phyloP scores from a whole-genome alignment of 192 early-diverging fungal genomes.

The Entomortierella beljakovae region DNA sequence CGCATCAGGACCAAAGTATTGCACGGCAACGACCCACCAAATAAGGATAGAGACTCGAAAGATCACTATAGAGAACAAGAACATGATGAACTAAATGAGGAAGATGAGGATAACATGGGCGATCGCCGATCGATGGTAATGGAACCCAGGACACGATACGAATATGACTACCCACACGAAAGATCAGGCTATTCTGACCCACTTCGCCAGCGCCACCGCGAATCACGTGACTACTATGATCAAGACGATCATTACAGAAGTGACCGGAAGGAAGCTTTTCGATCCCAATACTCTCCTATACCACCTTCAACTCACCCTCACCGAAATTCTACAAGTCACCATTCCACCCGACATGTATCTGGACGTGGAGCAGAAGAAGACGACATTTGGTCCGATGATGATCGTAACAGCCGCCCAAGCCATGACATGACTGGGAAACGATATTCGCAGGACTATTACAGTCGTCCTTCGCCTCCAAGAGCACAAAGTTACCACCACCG shows the following conservation, averaged over 20 bases:
- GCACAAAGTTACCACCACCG: conserved; percentile 12
- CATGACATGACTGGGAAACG: not conserved
- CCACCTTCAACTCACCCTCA: conserved; percentile 6
- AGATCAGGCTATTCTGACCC: conserved; percentile 4
- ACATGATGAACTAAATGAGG: conserved; percentile 38
- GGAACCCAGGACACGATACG: not conserved
- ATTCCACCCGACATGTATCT: not conserved
- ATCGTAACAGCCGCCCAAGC: not conserved
- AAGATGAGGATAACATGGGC: conserved; percentile 29
- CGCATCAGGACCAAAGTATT: conserved; percentile 48
- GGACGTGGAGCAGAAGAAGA: conserved; percentile 14
- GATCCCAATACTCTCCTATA: not conserved
- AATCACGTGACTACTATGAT: not conserved
- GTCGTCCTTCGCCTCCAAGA: not conserved
- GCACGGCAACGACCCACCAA: conserved; percentile 21
- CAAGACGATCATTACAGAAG: not conserved
- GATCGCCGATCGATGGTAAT: not conserved
- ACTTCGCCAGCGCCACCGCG: conserved; percentile 1
- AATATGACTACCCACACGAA: not conserved
- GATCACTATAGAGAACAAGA: conserved; percentile 17
- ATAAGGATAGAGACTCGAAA: conserved; percentile 28
- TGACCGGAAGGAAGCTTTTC: conserved; percentile 3
- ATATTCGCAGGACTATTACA: conserved; percentile 5
- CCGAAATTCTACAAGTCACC: conserved; percentile 1
- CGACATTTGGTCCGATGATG: conserved; percentile 44